Evolutionary conservation across 2,329 filamentous ascomycete species (phyloP), one percentile per base, ranked within the genome.

Genomic region (Aspergillus melleus): DNA sequence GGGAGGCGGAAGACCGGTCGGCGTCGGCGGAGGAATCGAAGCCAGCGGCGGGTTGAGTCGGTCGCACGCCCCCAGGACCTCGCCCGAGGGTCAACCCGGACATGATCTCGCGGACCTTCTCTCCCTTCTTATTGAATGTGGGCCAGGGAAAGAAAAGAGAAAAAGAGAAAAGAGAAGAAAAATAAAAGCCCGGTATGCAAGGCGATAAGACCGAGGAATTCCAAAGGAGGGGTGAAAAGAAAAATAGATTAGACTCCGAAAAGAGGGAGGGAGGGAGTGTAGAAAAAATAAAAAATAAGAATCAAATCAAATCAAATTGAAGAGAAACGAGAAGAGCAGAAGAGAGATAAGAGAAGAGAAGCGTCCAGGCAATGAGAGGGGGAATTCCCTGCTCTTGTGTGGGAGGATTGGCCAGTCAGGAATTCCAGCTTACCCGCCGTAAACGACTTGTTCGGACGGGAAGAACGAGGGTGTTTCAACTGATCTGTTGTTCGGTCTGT

Each of bases 81-180:
- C 70, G 72, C 65, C 72, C 74, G 70, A 75, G 66, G 59, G 68
- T 66, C 61, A 72, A 72, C 64, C 72, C 72, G 64, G 71, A 72
- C 73, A 75, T 74, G 60, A 61, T 65, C 63, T 52, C 47, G 58
- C 39, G 49, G 46, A 52, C 49, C 26, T 53, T 47, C 49, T 55
- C 44, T 55, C 20, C 22, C 44, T 32, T 44, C 49, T 54, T 44
- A 62, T 59, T 42, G 54, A 22, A 50, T 47, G 32, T 19, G 36
- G 39, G 52, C 52, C 46, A 39, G 50, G 29, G 22, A 59, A 51
- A 59, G 49, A 44, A 55, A 63, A 49, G 52, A 49, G 53, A 58
- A 60, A 49, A 44, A 58, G 29, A 46, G n/a, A 49, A 24, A 22
- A 52, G 32, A 32, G 49, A 50, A 51, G 52, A 30, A 49, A 55